These are phyloP conservation scores for Pythium phragmitis DNA, from an alignment of 352 stramenopile species.

Conservation along the genomic window DNA sequence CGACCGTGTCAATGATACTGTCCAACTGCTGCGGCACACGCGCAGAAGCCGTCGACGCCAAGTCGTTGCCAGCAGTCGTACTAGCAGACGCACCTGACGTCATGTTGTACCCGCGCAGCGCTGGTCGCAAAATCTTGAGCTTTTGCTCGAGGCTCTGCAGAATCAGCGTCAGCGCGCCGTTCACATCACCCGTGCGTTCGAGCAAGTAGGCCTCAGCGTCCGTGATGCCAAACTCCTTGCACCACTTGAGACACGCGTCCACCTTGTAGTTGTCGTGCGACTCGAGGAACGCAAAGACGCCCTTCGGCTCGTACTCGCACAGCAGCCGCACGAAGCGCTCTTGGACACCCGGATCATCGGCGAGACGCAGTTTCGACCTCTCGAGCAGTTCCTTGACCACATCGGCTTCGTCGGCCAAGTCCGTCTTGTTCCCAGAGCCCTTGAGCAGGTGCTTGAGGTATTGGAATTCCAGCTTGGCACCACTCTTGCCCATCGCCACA, in stretches of 20 bases:
- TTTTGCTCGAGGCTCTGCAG: conserved; percentile 92
- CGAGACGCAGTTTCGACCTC: conserved; percentile 77
- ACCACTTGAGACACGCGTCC: conserved; percentile 79
- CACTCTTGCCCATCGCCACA: conserved; percentile 74
- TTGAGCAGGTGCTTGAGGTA: conserved; percentile 83
- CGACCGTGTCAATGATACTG: conserved; percentile 81
- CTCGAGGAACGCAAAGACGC: conserved; percentile 80
- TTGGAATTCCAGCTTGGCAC: conserved; percentile 74
- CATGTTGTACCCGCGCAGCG: conserved; percentile 74
- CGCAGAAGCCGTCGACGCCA: conserved; percentile 15
- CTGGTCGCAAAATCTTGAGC: conserved; percentile 89
- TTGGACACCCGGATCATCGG: conserved; percentile 78
- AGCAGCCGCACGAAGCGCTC: conserved; percentile 80
- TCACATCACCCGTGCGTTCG: conserved; percentile 92
- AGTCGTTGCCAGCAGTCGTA: conserved; percentile 25
- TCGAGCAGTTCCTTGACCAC: conserved; percentile 80
- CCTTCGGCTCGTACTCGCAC: conserved; percentile 74
- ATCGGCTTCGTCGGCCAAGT: conserved; percentile 69
- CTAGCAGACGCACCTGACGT: conserved; percentile 27
- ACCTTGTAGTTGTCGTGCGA: conserved; percentile 89
- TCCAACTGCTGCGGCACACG: conserved; percentile 54
- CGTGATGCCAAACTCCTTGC: conserved; percentile 83
- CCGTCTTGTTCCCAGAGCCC: conserved; percentile 47
- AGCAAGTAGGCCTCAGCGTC: conserved; percentile 91
- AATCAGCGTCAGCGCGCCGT: conserved; percentile 91